These are phyloP conservation scores for Orbilia ellipsospora DNA, from an alignment of 2,329 filamentous ascomycete species.

Conservation along the genomic window DNA sequence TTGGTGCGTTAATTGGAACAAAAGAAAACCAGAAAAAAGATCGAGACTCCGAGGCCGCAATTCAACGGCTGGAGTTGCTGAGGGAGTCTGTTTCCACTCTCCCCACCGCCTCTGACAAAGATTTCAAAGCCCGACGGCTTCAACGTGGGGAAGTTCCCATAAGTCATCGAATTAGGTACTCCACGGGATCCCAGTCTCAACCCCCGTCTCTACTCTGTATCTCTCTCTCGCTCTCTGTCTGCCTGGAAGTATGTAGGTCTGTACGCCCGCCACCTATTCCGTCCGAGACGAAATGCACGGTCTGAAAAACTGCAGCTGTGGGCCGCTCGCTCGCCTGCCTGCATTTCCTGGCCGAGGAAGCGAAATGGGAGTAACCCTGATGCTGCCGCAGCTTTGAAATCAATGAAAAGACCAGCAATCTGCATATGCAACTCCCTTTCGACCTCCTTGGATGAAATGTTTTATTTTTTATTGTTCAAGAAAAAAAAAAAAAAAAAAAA, in stretches of 20 bases:
- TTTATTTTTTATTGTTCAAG: conserved; percentile 20
- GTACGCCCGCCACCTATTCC: conserved; percentile 38
- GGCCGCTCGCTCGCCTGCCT: conserved; percentile 45
- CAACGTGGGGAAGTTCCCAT: conserved; percentile 50
- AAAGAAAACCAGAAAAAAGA: background rate
- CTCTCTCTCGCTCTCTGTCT: too few relatives aligned
- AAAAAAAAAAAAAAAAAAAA: conserved; percentile 17
- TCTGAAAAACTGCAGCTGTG: conserved; percentile 50
- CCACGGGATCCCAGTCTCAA: conserved; percentile 40
- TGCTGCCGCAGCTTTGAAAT: conserved; percentile 45
- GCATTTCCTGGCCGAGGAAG: conserved; percentile 40
- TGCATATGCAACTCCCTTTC: conserved; percentile 47
- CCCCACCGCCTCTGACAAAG: conserved; percentile 17
- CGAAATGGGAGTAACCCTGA: conserved; percentile 40
- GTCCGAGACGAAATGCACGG: conserved; percentile 54
- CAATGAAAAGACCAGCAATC: conserved; percentile 35
- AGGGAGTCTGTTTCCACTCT: conserved; percentile 47
- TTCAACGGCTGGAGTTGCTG: conserved; percentile 29
- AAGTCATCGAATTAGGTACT: conserved; percentile 55
- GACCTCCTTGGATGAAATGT: conserved; percentile 23
- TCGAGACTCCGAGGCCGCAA: conserved; percentile 15
- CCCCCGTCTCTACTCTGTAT: conserved; percentile 10
- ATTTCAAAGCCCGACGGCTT: conserved; percentile 44
- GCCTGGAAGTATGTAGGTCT: background rate
- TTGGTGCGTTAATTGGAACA: background rate